These are phyloP conservation scores for Phlyctochytrium arcticum DNA, from an alignment of 192 early-diverging fungal genomes.

Conservation along the genomic window DNA sequence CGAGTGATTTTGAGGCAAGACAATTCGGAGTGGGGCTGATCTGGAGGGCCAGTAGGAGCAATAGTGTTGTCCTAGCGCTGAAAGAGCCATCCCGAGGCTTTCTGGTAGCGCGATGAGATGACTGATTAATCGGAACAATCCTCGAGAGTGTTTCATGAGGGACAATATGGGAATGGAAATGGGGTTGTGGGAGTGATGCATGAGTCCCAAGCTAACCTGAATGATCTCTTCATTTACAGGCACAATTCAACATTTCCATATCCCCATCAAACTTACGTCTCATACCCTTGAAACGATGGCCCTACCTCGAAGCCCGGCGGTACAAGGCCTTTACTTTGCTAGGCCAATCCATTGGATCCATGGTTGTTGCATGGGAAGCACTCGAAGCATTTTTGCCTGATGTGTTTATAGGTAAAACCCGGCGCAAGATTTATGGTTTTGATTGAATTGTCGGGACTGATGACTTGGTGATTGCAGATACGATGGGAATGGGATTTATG, in stretches of 20 bases:
- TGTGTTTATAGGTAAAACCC: constrained; percentile 71
- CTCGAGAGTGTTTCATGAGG: too few relatives aligned
- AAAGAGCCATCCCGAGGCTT: too few relatives aligned
- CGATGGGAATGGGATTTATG: constrained; percentile 93
- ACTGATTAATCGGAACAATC: too few relatives aligned
- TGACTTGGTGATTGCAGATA: constrained; percentile 52
- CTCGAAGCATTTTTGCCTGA: constrained; percentile 65
- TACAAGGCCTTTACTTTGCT: constrained; percentile 80
- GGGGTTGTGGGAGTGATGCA: too few relatives aligned
- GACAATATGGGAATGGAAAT: too few relatives aligned
- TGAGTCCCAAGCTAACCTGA: too few relatives aligned
- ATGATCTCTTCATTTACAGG: constrained; percentile 28
- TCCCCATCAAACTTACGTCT: constrained; percentile 54
- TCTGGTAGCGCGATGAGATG: too few relatives aligned
- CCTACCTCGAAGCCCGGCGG: constrained; percentile 65
- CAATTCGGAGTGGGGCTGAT: too few relatives aligned
- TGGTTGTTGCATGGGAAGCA: constrained; percentile 72
- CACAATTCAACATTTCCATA: constrained; percentile 70
- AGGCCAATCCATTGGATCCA: constrained; percentile 79
- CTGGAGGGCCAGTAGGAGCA: too few relatives aligned
- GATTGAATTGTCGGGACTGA: neutral
- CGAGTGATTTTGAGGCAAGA: too few relatives aligned
- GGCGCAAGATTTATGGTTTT: too few relatives aligned
- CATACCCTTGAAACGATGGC: constrained; percentile 58
- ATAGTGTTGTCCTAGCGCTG: too few relatives aligned